phyloP scores from a whole-genome alignment of 2,329 filamentous ascomycete species.

The Diaporthe sp. region DNA sequence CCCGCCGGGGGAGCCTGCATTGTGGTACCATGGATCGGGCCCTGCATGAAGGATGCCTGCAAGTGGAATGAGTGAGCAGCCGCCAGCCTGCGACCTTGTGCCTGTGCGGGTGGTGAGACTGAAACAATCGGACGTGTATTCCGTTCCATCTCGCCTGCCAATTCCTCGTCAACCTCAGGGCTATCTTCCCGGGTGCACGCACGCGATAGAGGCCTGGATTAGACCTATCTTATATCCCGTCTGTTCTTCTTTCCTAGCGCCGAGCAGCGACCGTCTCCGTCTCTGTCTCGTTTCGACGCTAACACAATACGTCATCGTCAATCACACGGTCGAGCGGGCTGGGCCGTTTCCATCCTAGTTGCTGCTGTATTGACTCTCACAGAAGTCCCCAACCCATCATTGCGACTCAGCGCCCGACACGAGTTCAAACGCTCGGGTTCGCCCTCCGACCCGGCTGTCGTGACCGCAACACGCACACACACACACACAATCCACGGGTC shows the following conservation, averaged over 20 bases:
- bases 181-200: not conserved
- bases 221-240: not conserved
- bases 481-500: not conserved
- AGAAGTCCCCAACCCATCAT: not conserved
- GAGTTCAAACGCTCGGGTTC: not conserved
- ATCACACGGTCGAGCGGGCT: conserved; percentile 11
- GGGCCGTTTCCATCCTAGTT: conserved; percentile 17
- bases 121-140: conserved; percentile 22
- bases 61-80: conserved; percentile 9
- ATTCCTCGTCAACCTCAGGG: conserved; percentile 3
- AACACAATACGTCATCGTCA: conserved; percentile 20
- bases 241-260: not conserved
- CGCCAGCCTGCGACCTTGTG: conserved; percentile 15
- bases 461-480: conserved; percentile 6
- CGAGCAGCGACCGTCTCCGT: conserved; percentile 17
- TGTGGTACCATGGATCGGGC: conserved; percentile 1
- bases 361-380: not conserved
- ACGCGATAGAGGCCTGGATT: not conserved
- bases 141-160: conserved; percentile 12
- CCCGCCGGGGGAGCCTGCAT: conserved; percentile 14
- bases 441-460: conserved; percentile 18
- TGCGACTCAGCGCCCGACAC: conserved; percentile 20
- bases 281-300: conserved; percentile 12
- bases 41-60: conserved; percentile 18
- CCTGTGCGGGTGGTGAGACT: not conserved